Evolutionary conservation across 129 eudicot genomes (phyloP).

Genomic region (Smallanthus sonchifolius): DNA sequence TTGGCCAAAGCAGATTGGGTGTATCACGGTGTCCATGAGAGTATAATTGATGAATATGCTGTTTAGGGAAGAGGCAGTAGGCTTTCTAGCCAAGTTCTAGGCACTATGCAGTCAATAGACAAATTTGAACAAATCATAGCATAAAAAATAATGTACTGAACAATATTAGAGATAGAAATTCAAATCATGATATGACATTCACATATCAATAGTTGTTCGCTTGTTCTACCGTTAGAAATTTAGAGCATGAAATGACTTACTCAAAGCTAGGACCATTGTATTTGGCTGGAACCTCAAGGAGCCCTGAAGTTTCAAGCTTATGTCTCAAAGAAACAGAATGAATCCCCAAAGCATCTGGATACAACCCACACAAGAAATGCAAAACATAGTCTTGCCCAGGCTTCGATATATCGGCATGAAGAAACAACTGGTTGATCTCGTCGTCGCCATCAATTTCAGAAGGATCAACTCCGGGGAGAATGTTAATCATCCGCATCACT

Average conservation of each 20-base stretch:
- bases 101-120: neutral
- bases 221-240: neutral
- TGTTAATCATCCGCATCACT: constrained; percentile 71
- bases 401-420: constrained; percentile 70
- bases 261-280: constrained; percentile 70
- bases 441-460: constrained; percentile 52
- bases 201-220: neutral
- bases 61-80: neutral
- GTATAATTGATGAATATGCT: neutral
- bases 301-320: constrained; percentile 48
- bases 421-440: constrained; percentile 69
- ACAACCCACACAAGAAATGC: constrained; percentile 85
- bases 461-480: constrained; percentile 44
- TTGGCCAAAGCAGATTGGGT: neutral
- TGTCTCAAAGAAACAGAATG: constrained; percentile 76
- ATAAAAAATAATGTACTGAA: neutral
- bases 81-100: neutral
- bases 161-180: neutral
- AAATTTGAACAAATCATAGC: neutral
- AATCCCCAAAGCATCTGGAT: constrained; percentile 89
- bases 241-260: constrained; percentile 39
- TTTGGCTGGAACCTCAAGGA: constrained; percentile 38
- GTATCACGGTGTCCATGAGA: neutral
- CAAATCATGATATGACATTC: neutral
- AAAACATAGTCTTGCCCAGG: constrained; percentile 55